Conservation (phyloP, 108 stramenopile species). For the Nannochloropsis salina region DNA sequence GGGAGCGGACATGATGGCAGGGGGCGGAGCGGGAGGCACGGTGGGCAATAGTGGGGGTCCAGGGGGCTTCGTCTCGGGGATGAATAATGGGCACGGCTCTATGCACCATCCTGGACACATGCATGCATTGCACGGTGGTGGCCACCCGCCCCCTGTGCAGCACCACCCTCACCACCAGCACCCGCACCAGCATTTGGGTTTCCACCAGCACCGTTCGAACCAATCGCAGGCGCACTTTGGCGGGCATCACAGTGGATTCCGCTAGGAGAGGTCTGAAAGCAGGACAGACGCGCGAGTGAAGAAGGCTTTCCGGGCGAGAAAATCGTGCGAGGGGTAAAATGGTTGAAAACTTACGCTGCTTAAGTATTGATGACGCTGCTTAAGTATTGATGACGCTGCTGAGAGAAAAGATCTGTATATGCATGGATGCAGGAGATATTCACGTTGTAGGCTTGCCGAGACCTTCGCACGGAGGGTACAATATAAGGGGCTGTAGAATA, state of each 20-base stretch:
- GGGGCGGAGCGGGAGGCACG: neutral
- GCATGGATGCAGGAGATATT: neutral
- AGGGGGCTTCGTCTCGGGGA: neutral
- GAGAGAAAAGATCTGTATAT: neutral
- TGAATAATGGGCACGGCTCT: neutral
- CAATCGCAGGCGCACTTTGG: neutral
- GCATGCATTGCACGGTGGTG: neutral
- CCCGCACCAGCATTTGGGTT: neutral
- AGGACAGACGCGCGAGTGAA: neutral
- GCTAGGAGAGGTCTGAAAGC: neutral
- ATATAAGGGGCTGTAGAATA: neutral
- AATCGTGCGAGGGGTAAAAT: neutral
- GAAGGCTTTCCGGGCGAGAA: neutral
- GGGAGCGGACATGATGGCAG: slow-evolving; percentile 6
- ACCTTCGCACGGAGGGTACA: neutral
- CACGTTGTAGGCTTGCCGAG: no score
- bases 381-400: neutral
- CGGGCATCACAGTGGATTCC: neutral
- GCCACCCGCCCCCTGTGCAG: neutral
- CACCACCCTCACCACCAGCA: neutral
- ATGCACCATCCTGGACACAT: neutral
- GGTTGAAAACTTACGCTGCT: neutral
- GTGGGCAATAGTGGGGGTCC: neutral
- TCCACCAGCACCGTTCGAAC: neutral
- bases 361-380: neutral